Conservation (phyloP, 208 protist species). For the Trichomonas tenax region DNA sequence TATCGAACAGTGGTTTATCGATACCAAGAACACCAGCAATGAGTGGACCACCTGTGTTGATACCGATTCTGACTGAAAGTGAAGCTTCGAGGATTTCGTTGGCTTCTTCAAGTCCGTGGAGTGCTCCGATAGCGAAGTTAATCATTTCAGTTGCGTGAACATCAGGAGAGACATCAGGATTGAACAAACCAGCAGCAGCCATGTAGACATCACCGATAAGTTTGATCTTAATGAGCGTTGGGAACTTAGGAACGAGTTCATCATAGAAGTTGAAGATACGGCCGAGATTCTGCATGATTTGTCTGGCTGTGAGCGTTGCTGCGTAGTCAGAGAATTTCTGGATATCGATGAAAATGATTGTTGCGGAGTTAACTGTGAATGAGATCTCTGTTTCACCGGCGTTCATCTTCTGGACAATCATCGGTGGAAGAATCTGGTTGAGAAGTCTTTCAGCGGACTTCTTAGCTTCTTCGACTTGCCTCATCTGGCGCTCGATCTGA, state of each 20-base stretch:
- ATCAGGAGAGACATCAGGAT: neutral
- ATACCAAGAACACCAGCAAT: constrained; percentile 4
- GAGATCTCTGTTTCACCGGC: neutral
- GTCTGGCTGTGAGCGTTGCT: neutral
- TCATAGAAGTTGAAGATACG: neutral
- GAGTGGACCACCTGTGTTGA: neutral
- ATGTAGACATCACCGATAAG: constrained; percentile 18
- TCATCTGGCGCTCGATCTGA: neutral
- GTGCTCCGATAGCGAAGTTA: neutral
- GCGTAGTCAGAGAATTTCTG: neutral
- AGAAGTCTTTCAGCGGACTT: neutral
- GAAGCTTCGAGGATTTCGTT: neutral
- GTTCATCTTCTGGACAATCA: neutral
- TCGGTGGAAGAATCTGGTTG: neutral
- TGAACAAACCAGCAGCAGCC: constrained; percentile 8
- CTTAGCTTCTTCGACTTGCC: constrained; percentile 4
- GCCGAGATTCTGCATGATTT: neutral
- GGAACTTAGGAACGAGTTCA: neutral
- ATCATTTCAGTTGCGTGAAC: neutral
- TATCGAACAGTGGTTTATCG: constrained; percentile 9
- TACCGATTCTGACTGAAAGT: neutral
- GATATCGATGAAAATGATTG: neutral
- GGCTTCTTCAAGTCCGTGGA: neutral
- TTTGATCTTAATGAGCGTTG: constrained; percentile 12
- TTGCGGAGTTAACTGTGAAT: neutral